Conservation (phyloP, 768 basidiomycete genomes). For the Collybia nuda region DNA sequence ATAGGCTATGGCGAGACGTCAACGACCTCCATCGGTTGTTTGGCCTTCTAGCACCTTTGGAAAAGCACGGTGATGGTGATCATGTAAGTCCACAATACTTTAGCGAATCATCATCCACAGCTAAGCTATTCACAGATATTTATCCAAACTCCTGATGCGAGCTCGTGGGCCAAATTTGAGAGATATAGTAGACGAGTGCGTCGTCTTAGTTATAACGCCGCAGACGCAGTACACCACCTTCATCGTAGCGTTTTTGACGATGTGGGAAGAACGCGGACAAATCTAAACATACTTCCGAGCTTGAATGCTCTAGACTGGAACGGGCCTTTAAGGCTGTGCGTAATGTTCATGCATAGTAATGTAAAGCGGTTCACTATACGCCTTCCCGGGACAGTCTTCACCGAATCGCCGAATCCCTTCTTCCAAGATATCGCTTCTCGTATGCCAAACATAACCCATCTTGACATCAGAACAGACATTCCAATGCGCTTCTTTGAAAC, state of each 20-base stretch:
- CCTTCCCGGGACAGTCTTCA: background rate
- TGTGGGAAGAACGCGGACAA: conserved; percentile 54
- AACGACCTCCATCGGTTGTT: conserved; percentile 46
- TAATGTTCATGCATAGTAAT: conserved; percentile 59
- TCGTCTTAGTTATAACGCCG: conserved; percentile 24
- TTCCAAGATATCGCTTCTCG: conserved; percentile 43
- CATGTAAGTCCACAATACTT: conserved; percentile 16
- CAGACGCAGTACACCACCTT: conserved; percentile 19
- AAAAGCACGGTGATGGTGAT: conserved; percentile 14
- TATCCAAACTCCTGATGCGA: conserved; percentile 35
- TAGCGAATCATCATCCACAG: background rate
- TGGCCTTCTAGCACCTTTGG: conserved; percentile 46
- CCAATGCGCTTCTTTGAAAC: conserved; percentile 40
- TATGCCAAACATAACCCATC: conserved; percentile 47
- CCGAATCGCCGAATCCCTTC: conserved; percentile 20
- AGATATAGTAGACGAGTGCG: conserved; percentile 54
- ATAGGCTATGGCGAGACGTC: conserved; percentile 58
- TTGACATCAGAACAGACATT: conserved; percentile 45
- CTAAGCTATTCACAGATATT: conserved; percentile 33
- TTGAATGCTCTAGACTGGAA: conserved; percentile 52
- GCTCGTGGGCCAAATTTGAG: conserved; percentile 56
- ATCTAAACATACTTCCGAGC: conserved; percentile 53
- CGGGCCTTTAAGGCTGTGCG: conserved; percentile 26
- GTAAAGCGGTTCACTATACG: conserved; percentile 33
- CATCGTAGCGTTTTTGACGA: conserved; percentile 47